These are phyloP conservation scores for Chloris gayana DNA, from an alignment of 176 grass and related monocot genomes.

Conservation along the genomic window DNA sequence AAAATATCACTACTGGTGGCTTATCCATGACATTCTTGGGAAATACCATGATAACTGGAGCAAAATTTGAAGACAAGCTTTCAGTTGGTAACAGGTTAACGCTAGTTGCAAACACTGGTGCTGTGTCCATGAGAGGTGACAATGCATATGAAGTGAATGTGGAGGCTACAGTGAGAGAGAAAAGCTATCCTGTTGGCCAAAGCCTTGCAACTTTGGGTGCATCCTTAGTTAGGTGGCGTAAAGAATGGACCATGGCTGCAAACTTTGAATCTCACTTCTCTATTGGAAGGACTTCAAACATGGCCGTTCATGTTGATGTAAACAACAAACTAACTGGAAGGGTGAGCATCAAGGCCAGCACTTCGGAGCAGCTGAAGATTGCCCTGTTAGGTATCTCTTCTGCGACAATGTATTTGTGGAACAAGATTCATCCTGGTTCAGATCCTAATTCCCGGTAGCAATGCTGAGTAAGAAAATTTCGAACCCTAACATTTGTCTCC, in stretches of 20 bases:
- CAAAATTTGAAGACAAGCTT: slow-evolving; percentile 72
- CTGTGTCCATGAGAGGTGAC: slow-evolving; percentile 55
- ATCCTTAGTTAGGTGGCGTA: slow-evolving; percentile 66
- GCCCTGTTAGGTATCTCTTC: slow-evolving; percentile 69
- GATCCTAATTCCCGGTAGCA: slow-evolving; percentile 36
- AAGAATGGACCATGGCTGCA: slow-evolving; percentile 63
- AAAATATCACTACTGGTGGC: slow-evolving; percentile 65
- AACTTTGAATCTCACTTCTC: slow-evolving; percentile 71
- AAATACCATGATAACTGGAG: slow-evolving; percentile 65
- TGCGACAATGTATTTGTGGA: slow-evolving; percentile 66
- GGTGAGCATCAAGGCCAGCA: slow-evolving; percentile 67
- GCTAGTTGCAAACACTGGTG: slow-evolving; percentile 63
- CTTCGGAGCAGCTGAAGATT: slow-evolving; percentile 74
- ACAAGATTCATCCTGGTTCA: slow-evolving; percentile 37
- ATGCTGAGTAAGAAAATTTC: slow-evolving; percentile 42
- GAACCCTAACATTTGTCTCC: slow-evolving; percentile 18
- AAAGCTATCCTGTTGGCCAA: slow-evolving; percentile 58
- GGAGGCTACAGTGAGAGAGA: slow-evolving; percentile 61
- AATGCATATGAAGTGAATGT: slow-evolving; percentile 63
- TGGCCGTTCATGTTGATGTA: slow-evolving; percentile 61
- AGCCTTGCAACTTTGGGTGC: slow-evolving; percentile 63
- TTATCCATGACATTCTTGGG: slow-evolving; percentile 79
- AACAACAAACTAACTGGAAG: slow-evolving; percentile 78
- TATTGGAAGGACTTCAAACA: slow-evolving; percentile 65
- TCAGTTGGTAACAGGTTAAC: slow-evolving; percentile 59